These are phyloP conservation scores for Orbilia quercus DNA, from an alignment of 2,329 filamentous ascomycete species.

Conservation along the genomic window DNA sequence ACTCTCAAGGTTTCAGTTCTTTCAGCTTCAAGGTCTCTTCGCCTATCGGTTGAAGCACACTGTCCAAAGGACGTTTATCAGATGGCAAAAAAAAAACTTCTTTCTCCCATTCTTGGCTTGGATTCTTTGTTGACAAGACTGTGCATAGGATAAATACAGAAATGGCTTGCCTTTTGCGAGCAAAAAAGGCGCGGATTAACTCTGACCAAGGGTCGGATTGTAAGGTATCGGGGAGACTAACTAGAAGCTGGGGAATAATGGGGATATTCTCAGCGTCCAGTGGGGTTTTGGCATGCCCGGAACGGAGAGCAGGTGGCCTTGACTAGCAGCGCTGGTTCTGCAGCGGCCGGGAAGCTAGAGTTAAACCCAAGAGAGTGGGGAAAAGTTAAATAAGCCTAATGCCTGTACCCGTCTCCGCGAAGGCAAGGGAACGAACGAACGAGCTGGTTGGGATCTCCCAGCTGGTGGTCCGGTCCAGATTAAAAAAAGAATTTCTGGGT, in stretches of 20 bases:
- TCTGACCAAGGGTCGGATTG: slow-evolving; percentile 41
- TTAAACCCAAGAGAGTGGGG: slow-evolving; percentile 40
- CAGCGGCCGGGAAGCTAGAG: slow-evolving; percentile 46
- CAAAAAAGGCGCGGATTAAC: slow-evolving; percentile 56
- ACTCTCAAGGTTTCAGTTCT: slow-evolving; percentile 37
- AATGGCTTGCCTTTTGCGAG: slow-evolving; percentile 44
- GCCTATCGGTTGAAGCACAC: slow-evolving; percentile 38
- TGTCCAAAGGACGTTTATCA: slow-evolving; percentile 28
- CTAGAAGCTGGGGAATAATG: slow-evolving; percentile 43
- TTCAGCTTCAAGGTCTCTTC: slow-evolving; percentile 46
- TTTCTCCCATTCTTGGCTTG: slow-evolving; percentile 22
- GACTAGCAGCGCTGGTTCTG: too few relatives aligned
- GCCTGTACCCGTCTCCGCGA: slow-evolving; percentile 50
- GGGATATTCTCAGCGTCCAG: slow-evolving; percentile 25
- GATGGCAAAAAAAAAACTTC: slow-evolving; percentile 55
- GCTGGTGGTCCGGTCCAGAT: neutral
- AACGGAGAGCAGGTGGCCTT: slow-evolving; percentile 24
- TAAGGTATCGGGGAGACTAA: slow-evolving; percentile 35
- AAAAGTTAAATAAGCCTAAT: slow-evolving; percentile 41
- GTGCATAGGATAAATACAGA: slow-evolving; percentile 55
- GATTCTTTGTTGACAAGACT: slow-evolving; percentile 8
- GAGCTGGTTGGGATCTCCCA: slow-evolving; percentile 21
- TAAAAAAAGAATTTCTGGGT: slow-evolving; percentile 4
- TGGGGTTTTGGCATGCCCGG: slow-evolving; percentile 28
- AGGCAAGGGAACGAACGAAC: slow-evolving; percentile 20